These are phyloP conservation scores for Cercophora sp. DNA, from an alignment of 495 filamentous ascomycete genomes.

Conservation along the genomic window DNA sequence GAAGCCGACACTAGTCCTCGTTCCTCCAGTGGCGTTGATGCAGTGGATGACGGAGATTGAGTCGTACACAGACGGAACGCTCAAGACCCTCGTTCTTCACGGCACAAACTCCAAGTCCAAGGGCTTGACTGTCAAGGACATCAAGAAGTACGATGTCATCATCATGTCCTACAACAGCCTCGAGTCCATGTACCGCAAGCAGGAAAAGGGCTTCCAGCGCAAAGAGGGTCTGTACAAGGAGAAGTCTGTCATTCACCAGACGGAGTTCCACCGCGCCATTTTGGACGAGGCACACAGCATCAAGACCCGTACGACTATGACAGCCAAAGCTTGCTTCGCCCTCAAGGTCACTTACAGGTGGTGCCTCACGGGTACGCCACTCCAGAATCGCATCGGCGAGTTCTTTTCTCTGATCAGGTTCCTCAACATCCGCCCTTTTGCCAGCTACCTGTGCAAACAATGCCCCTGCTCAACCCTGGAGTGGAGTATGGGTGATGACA, in stretches of 20 bases:
- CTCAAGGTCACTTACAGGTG: conserved; percentile 82
- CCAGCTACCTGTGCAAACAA: conserved; percentile 84
- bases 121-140: conserved; percentile 62
- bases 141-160: conserved; percentile 83
- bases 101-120: conserved; percentile 81
- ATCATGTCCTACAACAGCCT: conserved; percentile 95
- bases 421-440: conserved; percentile 79
- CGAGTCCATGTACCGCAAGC: conserved; percentile 86
- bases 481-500: conserved; percentile 69
- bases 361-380: conserved; percentile 90
- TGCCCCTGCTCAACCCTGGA: conserved; percentile 78
- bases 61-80: conserved; percentile 81
- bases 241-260: conserved; percentile 80
- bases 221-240: conserved; percentile 66
- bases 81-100: conserved; percentile 87
- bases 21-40: conserved; percentile 93
- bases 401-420: conserved; percentile 95
- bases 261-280: conserved; percentile 85
- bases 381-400: conserved; percentile 95
- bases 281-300: conserved; percentile 97
- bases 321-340: conserved; percentile 91
- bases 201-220: conserved; percentile 84
- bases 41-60: conserved; percentile 95
- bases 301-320: conserved; percentile 82
- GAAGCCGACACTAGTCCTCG: conserved; percentile 78